Conservation (phyloP, 2,329 filamentous ascomycete species). For the Penicillium sp. region DNA sequence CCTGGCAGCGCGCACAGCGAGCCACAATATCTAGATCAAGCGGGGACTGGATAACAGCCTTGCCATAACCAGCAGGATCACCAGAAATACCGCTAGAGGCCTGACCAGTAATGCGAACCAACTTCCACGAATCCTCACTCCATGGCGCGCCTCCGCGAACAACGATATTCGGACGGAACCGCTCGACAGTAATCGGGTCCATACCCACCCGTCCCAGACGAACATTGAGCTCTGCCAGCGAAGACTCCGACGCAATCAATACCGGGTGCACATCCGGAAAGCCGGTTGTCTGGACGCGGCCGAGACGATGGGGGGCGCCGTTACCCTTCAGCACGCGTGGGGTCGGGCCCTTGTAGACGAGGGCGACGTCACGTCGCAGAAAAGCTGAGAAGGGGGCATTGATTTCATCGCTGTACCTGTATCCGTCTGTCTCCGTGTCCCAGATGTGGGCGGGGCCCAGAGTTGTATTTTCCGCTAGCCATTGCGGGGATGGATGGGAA, state of each 20-base stretch:
- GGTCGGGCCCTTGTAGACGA: slow-evolving; percentile 63
- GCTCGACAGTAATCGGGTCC: slow-evolving; percentile 57
- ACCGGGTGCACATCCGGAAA: slow-evolving; percentile 63
- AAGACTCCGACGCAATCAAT: slow-evolving; percentile 56
- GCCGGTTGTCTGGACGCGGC: slow-evolving; percentile 54
- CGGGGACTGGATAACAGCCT: slow-evolving; percentile 6
- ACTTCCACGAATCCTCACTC: slow-evolving; percentile 65
- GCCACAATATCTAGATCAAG: slow-evolving; percentile 59
- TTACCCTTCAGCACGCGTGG: slow-evolving; percentile 57
- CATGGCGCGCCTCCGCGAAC: slow-evolving; percentile 57
- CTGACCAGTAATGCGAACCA: slow-evolving; percentile 41
- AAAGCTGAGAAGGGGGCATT: slow-evolving; percentile 58
- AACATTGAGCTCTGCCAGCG: slow-evolving; percentile 58
- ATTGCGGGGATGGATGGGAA: slow-evolving; percentile 54
- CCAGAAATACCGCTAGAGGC: slow-evolving; percentile 4
- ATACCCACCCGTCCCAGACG: slow-evolving; percentile 48
- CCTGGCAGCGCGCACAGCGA: slow-evolving; percentile 60
- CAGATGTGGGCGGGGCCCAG: slow-evolving; percentile 57
- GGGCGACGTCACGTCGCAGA: slow-evolving; percentile 55
- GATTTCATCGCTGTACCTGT: slow-evolving; percentile 53
- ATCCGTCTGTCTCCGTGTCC: slow-evolving; percentile 58
- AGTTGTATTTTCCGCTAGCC: slow-evolving; percentile 56
- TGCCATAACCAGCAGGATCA: too few species aligned
- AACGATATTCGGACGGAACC: slow-evolving; percentile 65
- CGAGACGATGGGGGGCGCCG: slow-evolving; percentile 54